phyloP scores from a whole-genome alignment of 441 rosid species.

The Adansonia madagascariensis region DNA sequence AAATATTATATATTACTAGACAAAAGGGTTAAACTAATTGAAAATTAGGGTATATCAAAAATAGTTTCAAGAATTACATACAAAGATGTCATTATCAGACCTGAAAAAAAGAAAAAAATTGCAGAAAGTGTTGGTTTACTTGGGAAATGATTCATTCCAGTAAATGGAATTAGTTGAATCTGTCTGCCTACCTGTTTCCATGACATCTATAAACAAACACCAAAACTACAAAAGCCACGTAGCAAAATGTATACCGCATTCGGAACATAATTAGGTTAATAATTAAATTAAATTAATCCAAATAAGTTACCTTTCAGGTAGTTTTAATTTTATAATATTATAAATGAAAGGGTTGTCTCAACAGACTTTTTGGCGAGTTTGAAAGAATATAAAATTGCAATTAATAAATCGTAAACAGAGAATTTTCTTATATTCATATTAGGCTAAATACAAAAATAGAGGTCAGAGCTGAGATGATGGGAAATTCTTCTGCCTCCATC shows the following conservation, averaged over 20 bases:
- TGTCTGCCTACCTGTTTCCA: constrained; percentile 8
- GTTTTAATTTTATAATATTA: background rate
- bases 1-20: too few species aligned
- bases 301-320: background rate
- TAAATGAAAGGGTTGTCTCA: too few species aligned
- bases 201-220: background rate
- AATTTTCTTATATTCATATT: too few species aligned
- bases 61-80: background rate
- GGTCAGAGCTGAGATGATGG: background rate
- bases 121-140: background rate
- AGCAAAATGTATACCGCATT: background rate
- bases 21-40: background rate
- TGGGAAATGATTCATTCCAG: background rate
- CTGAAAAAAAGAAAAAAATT: background rate
- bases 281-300: background rate
- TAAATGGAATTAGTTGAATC: constrained; percentile 21
- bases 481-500: background rate
- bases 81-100: background rate
- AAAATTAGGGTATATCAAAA: background rate
- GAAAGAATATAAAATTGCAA: too few species aligned
- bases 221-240: background rate
- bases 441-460: background rate
- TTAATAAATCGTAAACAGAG: too few species aligned
- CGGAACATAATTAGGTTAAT: background rate
- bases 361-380: too few species aligned